Conservation (phyloP, 2,329 filamentous ascomycete species). For the Xylariales sp. region DNA sequence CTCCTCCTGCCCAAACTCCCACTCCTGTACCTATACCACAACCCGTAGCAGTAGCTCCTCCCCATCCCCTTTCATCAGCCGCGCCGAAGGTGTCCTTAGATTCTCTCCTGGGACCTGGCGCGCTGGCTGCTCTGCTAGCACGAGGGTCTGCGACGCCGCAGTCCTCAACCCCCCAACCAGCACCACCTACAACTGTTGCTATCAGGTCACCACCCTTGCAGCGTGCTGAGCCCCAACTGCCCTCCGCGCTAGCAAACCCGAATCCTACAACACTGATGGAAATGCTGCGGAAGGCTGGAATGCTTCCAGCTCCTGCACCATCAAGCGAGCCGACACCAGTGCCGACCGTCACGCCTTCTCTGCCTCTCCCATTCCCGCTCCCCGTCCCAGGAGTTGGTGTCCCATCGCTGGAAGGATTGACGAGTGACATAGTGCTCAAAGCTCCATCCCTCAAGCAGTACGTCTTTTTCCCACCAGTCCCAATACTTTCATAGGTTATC, state of each 20-base stretch:
- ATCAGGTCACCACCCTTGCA: constrained; percentile 47
- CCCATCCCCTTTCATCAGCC: constrained; percentile 26
- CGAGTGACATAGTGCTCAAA: constrained; percentile 55
- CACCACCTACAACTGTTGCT: constrained; percentile 31
- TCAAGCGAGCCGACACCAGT: constrained; percentile 25
- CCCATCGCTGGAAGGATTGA: constrained; percentile 25
- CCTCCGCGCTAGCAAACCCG: constrained; percentile 28
- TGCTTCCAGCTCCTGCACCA: constrained; percentile 44
- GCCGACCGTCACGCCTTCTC: constrained; percentile 31
- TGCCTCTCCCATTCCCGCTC: constrained; percentile 26
- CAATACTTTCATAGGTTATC: constrained; percentile 12
- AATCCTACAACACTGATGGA: constrained; percentile 60
- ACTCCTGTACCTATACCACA: constrained; percentile 31
- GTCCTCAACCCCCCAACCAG: constrained; percentile 39
- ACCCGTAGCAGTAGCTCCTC: constrained; percentile 31
- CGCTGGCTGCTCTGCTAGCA: constrained; percentile 55
- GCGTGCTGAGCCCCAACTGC: constrained; percentile 33
- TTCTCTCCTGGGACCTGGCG: constrained; percentile 54
- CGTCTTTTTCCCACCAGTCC: constrained; percentile 26
- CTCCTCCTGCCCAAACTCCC: constrained; percentile 35
- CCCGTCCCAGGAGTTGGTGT: constrained; percentile 27
- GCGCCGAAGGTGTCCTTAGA: constrained; percentile 47
- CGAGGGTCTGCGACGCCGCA: constrained; percentile 48
- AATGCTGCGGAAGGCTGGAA: constrained; percentile 63
- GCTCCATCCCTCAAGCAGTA: constrained; percentile 70